Base-by-base conservation (phyloP, 1,284 basidiomycete species). In the Papiliotrema laurentii region DNA sequence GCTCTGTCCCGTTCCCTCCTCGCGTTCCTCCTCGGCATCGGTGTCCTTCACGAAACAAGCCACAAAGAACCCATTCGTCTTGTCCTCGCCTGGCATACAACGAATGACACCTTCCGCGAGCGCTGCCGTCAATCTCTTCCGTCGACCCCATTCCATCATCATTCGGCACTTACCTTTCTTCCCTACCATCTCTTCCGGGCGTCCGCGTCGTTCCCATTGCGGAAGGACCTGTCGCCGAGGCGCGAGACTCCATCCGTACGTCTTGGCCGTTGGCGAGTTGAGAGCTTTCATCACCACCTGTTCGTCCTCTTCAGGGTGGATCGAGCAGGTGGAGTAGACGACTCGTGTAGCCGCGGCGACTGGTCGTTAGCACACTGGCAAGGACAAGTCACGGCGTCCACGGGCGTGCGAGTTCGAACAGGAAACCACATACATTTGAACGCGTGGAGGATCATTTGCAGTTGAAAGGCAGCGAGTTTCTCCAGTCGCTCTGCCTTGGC, bases 251-350 rank as follows among this genome's bases (percentile, higher is more conserved):
- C 92, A 96, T 1, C 72, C 72, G 36, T 77, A 78, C 18, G 62
- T 62, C 31, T 65, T 60, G 21, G 86, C 86, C 67, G 89, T 86
- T 14, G 81, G 78, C 21, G 84, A 85, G 43, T 76, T 75, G 30
- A 97, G 77, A 1, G 85, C 85, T 46, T 80, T 77, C n/a, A 81
- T 75, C 2, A 89, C 84, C 28, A 90, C 87, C 18, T 79, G 76
- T 60, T 99, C 96, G 73, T 99, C 94, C 68, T 99, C 96, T 43
- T 81, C 80, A 6, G 85, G 81, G 70, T 98, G 86, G 40, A 97
- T 79, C 52, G 90, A 94, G 72, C 94, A 97, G 11, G 94, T 98
- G 19, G 92, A 97, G 73, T 98, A 98, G 16, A 93, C 91, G 51
- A 97, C 87, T 57, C 82, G 83, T 45, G 78, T 59, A 3, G 80